These are phyloP conservation scores for Buddleja alternifolia DNA, from an alignment of 257 asterid genomes.

Conservation along the genomic window DNA sequence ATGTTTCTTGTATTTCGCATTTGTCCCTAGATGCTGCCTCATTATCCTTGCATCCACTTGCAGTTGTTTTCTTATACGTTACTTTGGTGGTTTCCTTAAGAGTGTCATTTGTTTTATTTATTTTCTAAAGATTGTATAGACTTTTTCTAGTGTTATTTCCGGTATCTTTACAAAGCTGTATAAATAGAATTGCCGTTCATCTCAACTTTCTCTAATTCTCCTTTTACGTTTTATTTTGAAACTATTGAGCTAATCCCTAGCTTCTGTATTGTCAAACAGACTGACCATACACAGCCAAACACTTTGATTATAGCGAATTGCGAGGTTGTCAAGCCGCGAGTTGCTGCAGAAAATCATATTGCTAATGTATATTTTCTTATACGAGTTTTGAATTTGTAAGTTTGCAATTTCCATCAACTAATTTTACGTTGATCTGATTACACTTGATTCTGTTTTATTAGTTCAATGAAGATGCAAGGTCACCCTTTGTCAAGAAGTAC, in stretches of 20 bases:
- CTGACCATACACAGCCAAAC: conserved; percentile 93
- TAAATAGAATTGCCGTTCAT: conserved; percentile 2
- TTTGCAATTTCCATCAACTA: background rate
- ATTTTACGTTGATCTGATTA: conserved; percentile 27
- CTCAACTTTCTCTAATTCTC: background rate
- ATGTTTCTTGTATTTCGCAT: background rate
- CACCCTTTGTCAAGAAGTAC: conserved; percentile 93
- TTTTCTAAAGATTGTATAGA: background rate
- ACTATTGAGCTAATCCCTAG: conserved; percentile 24
- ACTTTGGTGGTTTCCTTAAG: conserved; percentile 2
- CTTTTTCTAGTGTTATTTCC: conserved; percentile 7
- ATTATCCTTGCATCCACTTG: conserved; percentile 3
- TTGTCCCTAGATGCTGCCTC: background rate
- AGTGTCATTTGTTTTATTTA: background rate
- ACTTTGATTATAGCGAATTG: conserved; percentile 92
- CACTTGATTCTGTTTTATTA: conserved; percentile 35
- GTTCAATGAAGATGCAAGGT: conserved; percentile 98
- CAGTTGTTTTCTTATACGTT: background rate
- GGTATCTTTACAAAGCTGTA: conserved; percentile 8
- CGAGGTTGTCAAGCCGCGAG: conserved; percentile 92
- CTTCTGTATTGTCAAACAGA: conserved; percentile 46
- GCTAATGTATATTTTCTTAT: conserved; percentile 60
- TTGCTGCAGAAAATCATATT: conserved; percentile 83
- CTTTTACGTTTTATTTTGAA: conserved; percentile 2
- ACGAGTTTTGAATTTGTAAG: background rate